Conservation (phyloP, 805 yeast species). For the Saccharomycopsis sp. region DNA sequence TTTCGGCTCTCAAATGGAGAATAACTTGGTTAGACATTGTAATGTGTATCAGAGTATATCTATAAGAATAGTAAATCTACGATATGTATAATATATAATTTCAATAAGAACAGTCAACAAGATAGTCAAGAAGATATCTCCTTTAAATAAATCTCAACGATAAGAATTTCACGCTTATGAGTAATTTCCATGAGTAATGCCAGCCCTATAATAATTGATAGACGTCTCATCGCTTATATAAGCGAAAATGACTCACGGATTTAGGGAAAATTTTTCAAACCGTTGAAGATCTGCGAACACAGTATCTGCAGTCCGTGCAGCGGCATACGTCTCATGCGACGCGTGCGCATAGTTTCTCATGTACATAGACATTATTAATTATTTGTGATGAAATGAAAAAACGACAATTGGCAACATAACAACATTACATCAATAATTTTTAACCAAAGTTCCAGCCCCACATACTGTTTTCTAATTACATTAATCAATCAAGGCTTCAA, state of each 20-base stretch:
- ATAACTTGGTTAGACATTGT: constrained; percentile 34
- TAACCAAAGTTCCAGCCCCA: neutral
- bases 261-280: neutral
- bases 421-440: neutral
- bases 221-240: neutral
- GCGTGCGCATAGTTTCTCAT: no score
- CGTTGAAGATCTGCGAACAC: neutral
- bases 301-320: neutral
- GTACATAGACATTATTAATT: neutral
- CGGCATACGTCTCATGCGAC: no score
- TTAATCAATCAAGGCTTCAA: neutral
- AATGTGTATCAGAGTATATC: neutral
- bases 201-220: neutral
- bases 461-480: neutral
- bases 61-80: neutral
- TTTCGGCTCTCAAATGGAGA: constrained; percentile 91
- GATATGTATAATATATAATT: no score
- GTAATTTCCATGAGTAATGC: neutral
- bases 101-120: no score
- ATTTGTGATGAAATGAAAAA: neutral
- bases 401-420: neutral
- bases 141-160: no score
- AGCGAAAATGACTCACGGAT: neutral
- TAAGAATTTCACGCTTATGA: no score
- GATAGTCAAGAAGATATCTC: no score